Evolutionary conservation across 768 basidiomycete genomes (phyloP), one percentile per base, ranked within the genome.

Genomic region (Leccinum olivaceopallidum): DNA sequence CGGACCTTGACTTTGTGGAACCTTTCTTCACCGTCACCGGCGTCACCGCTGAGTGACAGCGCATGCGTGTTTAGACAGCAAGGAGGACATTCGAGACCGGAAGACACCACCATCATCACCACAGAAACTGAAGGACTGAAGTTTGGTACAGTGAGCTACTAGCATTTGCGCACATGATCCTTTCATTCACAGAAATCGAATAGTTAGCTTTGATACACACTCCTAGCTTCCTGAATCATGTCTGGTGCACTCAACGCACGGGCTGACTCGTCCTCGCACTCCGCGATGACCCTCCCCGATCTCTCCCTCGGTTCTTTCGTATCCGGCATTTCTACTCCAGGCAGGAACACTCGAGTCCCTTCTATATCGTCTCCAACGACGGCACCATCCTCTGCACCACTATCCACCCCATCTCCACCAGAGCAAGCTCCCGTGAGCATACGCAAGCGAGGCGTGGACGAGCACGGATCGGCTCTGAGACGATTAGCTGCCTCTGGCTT

Each of bases 301-400:
- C 73, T 88, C 36, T 86, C 87, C 8, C 76, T 88, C 1, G 83
- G 82, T 30, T 85, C 86, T 9, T 71, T 86, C 14, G 75, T 74
- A 28, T 83, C 83, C 8, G 80, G 77, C 8, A 79, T 85, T 64
- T 83, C 83, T 1, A 85, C 83, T 1, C 85, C 84, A 24, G 80
- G 76, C 1, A 69, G 80, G 63, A 71, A 66, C 54, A 68, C 78
- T 34, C 79, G 83, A 12, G 72, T 80, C 6, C 81, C 82, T 4
- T 85, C 85, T 0, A 53, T 78, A 6, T 80, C 83, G 0, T 83
- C 83, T 4, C 77, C 77, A 44, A 80, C 80, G 5, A 84, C 86
- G 0, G 82, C 81, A 0, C 75, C 76, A 12, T 85, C 83, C 3
- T 85, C 84, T 1, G 79, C 79, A 4, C 78, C 79, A 1, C 24